These are phyloP conservation scores for Euphorbia corollata DNA, from an alignment of 441 rosid genomes.

Conservation along the genomic window DNA sequence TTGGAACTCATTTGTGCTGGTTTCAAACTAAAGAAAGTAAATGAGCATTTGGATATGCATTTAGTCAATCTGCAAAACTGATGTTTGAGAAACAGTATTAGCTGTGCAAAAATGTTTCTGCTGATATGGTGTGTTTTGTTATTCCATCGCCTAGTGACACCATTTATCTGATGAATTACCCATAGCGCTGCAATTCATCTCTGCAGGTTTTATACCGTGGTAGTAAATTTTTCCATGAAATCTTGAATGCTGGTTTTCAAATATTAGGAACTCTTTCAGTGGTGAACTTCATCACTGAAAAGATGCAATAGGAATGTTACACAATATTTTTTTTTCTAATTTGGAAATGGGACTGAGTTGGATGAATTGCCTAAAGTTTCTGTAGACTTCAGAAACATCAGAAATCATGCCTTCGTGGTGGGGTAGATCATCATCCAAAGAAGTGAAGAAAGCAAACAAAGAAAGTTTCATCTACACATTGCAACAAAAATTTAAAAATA, in stretches of 20 bases:
- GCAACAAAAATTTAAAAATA: slow-evolving; percentile 45
- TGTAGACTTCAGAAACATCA: slow-evolving; percentile 7
- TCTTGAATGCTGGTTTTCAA: slow-evolving; percentile 9
- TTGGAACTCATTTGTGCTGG: background rate
- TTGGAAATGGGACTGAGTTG: slow-evolving; percentile 19
- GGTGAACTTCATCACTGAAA: slow-evolving; percentile 6
- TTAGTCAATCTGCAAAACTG: background rate
- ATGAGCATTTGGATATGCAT: background rate
- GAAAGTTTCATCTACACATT: slow-evolving; percentile 46
- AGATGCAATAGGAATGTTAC: slow-evolving; percentile 6
- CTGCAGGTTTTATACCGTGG: slow-evolving; percentile 14
- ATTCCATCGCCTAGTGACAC: background rate
- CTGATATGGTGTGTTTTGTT: background rate
- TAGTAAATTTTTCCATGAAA: background rate
- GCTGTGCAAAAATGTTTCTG: slow-evolving; percentile 1
- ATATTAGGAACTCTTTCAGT: slow-evolving; percentile 3
- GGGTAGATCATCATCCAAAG: slow-evolving; percentile 56
- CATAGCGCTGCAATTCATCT: background rate
- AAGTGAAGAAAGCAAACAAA: slow-evolving; percentile 49
- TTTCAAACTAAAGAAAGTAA: background rate
- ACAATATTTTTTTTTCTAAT: slow-evolving; percentile 3
- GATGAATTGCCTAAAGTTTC: slow-evolving; percentile 20
- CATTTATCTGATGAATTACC: slow-evolving; percentile 10
- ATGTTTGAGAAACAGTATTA: slow-evolving; percentile 1
- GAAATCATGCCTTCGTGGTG: slow-evolving; percentile 64